phyloP scores from a whole-genome alignment of 2,329 filamentous ascomycete species.

The Penicillium sp. region DNA sequence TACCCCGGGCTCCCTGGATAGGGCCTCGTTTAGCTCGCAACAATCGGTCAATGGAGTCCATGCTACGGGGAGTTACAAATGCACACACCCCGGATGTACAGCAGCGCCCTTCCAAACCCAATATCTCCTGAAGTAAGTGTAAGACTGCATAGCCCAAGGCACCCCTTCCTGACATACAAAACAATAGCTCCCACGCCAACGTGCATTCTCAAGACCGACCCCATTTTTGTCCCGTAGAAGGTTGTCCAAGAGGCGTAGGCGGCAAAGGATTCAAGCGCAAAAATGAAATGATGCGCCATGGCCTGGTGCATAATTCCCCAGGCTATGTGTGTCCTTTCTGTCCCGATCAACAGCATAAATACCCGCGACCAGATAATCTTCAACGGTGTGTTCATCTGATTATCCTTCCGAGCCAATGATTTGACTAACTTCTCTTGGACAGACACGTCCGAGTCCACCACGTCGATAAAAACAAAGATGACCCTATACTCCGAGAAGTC shows the following conservation, averaged over 20 bases:
- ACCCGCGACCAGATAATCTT: slow-evolving; percentile 91
- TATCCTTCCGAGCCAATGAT: not conserved
- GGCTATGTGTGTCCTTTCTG: slow-evolving; percentile 97
- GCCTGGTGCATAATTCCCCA: slow-evolving; percentile 88
- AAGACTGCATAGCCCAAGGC: not conserved
- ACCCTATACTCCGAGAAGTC: slow-evolving; percentile 75
- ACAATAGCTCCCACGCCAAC: slow-evolving; percentile 51
- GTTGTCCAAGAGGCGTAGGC: slow-evolving; percentile 58
- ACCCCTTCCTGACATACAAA: slow-evolving; percentile 1
- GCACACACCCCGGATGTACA: slow-evolving; percentile 55
- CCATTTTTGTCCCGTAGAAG: slow-evolving; percentile 60
- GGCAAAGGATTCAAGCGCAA: slow-evolving; percentile 67
- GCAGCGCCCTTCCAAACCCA: slow-evolving; percentile 63
- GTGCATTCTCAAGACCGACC: slow-evolving; percentile 63
- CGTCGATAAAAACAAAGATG: slow-evolving; percentile 83
- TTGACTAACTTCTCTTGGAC: not conserved
- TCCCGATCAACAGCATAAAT: slow-evolving; percentile 87
- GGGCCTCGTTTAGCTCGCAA: slow-evolving; percentile 19
- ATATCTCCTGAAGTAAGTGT: slow-evolving; percentile 60
- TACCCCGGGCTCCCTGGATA: slow-evolving; percentile 21
- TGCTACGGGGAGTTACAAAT: slow-evolving; percentile 47
- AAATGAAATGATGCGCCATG: slow-evolving; percentile 71
- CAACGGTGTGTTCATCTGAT: slow-evolving; percentile 65
- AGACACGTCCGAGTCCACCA: slow-evolving; percentile 95
- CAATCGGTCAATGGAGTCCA: slow-evolving; percentile 26